These are phyloP conservation scores for Kockiozyma suomiensis DNA, from an alignment of 805 yeast genomes.

Conservation along the genomic window DNA sequence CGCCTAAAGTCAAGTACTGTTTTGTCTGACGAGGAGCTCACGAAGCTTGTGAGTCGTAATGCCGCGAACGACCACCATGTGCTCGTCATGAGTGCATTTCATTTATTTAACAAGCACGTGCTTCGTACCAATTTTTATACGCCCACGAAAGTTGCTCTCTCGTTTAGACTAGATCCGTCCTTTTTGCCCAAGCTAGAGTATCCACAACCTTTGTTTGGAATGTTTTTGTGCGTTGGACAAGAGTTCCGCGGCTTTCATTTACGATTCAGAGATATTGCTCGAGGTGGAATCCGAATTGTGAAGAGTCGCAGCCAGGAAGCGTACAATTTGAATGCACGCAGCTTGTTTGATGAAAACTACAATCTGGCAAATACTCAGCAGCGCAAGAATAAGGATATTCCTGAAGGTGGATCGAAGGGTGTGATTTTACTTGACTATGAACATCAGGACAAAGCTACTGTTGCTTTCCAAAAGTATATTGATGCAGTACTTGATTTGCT, in stretches of 20 bases:
- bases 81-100: slow-evolving; percentile 77
- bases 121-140: slow-evolving; percentile 92
- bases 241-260: slow-evolving; percentile 98
- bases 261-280: slow-evolving; percentile 93
- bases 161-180: slow-evolving; percentile 85
- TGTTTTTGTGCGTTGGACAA: slow-evolving; percentile 93
- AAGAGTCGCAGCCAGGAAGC: slow-evolving; percentile 83
- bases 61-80: slow-evolving; percentile 79
- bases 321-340: slow-evolving; percentile 79
- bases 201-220: slow-evolving; percentile 90
- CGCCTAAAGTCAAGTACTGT: slow-evolving; percentile 78
- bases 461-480: slow-evolving; percentile 88
- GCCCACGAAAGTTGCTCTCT: slow-evolving; percentile 91
- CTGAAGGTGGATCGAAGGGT: slow-evolving; percentile 99
- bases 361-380: slow-evolving; percentile 96
- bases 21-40: slow-evolving; percentile 73
- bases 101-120: slow-evolving; percentile 80
- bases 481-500: slow-evolving; percentile 87
- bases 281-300: slow-evolving; percentile 98
- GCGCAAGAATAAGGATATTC: slow-evolving; percentile 94
- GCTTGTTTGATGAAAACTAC: slow-evolving; percentile 93
- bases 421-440: slow-evolving; percentile 76
- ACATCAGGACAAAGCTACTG: slow-evolving; percentile 76
- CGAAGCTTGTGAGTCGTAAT: slow-evolving; percentile 62
- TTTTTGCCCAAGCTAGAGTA: slow-evolving; percentile 85